Base-by-base conservation (phyloP, 306 rosid species). In the Oemleria cerasiformis region DNA sequence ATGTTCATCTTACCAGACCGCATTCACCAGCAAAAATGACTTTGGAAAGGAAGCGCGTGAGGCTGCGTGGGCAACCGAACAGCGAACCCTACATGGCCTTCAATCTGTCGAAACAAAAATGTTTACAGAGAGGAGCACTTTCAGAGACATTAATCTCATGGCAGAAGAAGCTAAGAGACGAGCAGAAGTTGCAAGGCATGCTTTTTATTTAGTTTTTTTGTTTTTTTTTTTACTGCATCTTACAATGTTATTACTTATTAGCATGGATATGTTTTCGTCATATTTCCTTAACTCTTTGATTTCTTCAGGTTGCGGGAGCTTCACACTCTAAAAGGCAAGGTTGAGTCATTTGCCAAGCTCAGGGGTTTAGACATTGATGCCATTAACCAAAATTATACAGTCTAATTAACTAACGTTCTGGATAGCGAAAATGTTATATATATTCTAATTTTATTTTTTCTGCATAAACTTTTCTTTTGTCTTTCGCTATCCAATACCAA, bases 141-240 rank as follows among this genome's bases (percentile, higher is more conserved):
- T 83, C 55, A 83, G 87, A 68, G 90, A 90, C 71, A 83, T 88
- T 10, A 88, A 78, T 76, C 76, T 87, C 77, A 53, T 90, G 74
- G 96, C 94, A 30, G 92, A 86, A 73, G 96, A 90, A 76, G 93
- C 96, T 41, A 88, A 77, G 76, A 83, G 92, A 79, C 64, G 92
- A 8, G 94, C 94, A 39, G 94, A 90, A 78, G 74, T 90, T 69
- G 88, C 90, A 65, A 90, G 96, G 96, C 86, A n/a, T 59, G 65
- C 69, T 57, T 57, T 15, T 58, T n/a, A n/a, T 14, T 69, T 4
- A 13, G 2, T 47, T 4, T 1, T 47, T 2, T 19, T 69, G 3
- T 20, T 5, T 47, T 8, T 2, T 47, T 4, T 47, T 39, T 12
- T 19, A 56, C 16, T 13, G 61, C 21, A 30, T 36, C 34, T 23